These are phyloP conservation scores for Cladorrhinum sp. DNA, from an alignment of 2,329 filamentous ascomycete genomes.

Conservation along the genomic window DNA sequence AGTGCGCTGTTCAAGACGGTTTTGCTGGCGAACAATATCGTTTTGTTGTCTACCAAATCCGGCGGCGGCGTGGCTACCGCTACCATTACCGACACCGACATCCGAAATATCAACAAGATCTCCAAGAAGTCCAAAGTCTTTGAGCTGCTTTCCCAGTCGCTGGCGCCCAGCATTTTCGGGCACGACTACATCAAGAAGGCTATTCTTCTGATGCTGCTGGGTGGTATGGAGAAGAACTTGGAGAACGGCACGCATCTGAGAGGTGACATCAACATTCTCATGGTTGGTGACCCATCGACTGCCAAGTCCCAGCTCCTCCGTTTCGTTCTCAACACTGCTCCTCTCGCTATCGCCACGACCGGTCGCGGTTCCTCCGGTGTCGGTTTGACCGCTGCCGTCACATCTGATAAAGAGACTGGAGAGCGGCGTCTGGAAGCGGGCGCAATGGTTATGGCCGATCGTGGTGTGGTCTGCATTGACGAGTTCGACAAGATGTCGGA, in stretches of 20 bases:
- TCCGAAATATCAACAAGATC: constrained; percentile 97
- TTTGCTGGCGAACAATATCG: constrained; percentile 90
- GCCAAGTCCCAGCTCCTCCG: constrained; percentile 97
- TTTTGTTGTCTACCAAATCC: constrained; percentile 91
- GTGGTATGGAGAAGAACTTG: constrained; percentile 97
- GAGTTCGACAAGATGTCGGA: constrained; percentile 99
- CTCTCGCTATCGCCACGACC: constrained; percentile 93
- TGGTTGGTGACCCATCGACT: constrained; percentile 98
- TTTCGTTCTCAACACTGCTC: constrained; percentile 95
- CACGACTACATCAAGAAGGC: constrained; percentile 98
- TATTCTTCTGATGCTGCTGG: constrained; percentile 88
- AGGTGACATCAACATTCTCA: constrained; percentile 98
- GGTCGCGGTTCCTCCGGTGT: constrained; percentile 96
- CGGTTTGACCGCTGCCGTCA: constrained; percentile 94
- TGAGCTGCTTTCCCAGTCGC: constrained; percentile 85
- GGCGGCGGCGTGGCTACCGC: constrained; percentile 90
- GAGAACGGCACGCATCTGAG: constrained; percentile 97
- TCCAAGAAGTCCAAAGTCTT: constrained; percentile 93
- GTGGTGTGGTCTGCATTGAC: constrained; percentile 97
- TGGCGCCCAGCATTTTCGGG: constrained; percentile 94
- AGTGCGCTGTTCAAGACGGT: constrained; percentile 94
- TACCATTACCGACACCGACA: constrained; percentile 91
- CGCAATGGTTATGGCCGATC: constrained; percentile 97
- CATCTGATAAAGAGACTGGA: constrained; percentile 94
- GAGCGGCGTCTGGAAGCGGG: constrained; percentile 92